Base-by-base conservation (phyloP, 2,329 filamentous ascomycete species). In the Huntiella savannae region DNA sequence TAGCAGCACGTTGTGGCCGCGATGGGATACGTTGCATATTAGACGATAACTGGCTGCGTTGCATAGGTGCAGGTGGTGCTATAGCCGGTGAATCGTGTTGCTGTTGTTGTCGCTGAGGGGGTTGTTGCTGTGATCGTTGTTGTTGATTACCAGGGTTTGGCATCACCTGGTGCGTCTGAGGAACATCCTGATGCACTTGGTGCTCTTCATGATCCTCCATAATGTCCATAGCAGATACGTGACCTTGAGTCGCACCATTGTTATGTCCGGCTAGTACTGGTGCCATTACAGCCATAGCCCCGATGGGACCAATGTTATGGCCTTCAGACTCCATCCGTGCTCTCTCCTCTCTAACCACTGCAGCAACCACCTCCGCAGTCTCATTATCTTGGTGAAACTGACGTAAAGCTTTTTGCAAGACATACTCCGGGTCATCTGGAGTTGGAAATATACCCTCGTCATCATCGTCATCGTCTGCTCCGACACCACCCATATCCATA, bases 351-450 rank as follows among this genome's bases (percentile, higher is more conserved):
- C 71, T 63, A 1, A 65, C 69, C 3, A 63, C 69, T 0, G 69
- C 70, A 1, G 71, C 71, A 41, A 68, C 67, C n/a, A 69, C 70
- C 50, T 74, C 71, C 3, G 70, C 71, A 4, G 70, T 70, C 16
- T 70, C 69, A 49, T 75, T 71, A 50, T 75, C 71, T 53, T 73
- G 67, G 53, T 75, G 72, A 43, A 76, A 62, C 51, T 71, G 69
- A 36, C 69, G 67, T 40, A 77, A 60, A 2, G 73, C 73, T 52
- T 75, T 74, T 54, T 75, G 72, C 3, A 77, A 60, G 12, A 71
- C 70, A 4, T 72, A 62, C 43, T 76, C 73, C 1, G 73, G 66
- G 51, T 76, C 72, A 13, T 75, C 70, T 7, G 68, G 62, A 53
- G 22, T 10, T 28, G 22, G 22, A 28, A 7, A 28, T 10, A 28